These are phyloP conservation scores for Saraca asoca DNA, from an alignment of 331 rosid species.

Conservation along the genomic window DNA sequence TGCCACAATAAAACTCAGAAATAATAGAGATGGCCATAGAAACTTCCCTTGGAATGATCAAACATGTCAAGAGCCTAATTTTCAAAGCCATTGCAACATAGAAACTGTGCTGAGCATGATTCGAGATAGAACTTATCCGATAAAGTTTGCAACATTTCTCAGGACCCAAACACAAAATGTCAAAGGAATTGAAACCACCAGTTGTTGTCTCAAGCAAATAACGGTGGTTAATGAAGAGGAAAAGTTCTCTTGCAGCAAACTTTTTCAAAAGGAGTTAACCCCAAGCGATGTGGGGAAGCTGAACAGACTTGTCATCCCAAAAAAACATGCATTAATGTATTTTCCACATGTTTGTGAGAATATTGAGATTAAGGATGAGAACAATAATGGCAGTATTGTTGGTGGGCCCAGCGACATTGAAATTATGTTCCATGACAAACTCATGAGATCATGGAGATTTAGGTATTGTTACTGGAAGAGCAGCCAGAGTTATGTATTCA, in stretches of 20 bases:
- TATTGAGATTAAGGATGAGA: not conserved
- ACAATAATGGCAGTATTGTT: no score
- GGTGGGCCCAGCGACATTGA: conserved; percentile 33
- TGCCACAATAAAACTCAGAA: conserved; percentile 60
- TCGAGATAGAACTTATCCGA: conserved; percentile 57
- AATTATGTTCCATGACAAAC: conserved; percentile 51
- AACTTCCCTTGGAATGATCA: conserved; percentile 58
- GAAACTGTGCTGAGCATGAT: conserved; percentile 59
- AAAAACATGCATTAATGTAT: conserved; percentile 42
- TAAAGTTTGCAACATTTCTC: conserved; percentile 44
- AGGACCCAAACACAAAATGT: conserved; percentile 3
- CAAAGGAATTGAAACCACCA: not conserved
- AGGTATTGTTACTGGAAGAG: conserved; percentile 74
- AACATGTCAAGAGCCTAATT: conserved; percentile 47
- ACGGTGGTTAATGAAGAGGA: conserved; percentile 27
- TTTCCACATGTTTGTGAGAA: conserved; percentile 31
- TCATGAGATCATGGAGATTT: conserved; percentile 61
- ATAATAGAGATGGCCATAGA: conserved; percentile 45
- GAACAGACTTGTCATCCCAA: conserved; percentile 53
- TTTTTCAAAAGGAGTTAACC: conserved; percentile 48
- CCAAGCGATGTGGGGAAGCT: conserved; percentile 56
- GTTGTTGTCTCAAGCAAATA: conserved; percentile 13
- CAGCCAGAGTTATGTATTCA: conserved; percentile 72
- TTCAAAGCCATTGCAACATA: conserved; percentile 45
- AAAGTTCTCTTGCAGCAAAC: conserved; percentile 37